phyloP scores from a whole-genome alignment of 78 protist genomes.

The Emiliania huxleyi region DNA sequence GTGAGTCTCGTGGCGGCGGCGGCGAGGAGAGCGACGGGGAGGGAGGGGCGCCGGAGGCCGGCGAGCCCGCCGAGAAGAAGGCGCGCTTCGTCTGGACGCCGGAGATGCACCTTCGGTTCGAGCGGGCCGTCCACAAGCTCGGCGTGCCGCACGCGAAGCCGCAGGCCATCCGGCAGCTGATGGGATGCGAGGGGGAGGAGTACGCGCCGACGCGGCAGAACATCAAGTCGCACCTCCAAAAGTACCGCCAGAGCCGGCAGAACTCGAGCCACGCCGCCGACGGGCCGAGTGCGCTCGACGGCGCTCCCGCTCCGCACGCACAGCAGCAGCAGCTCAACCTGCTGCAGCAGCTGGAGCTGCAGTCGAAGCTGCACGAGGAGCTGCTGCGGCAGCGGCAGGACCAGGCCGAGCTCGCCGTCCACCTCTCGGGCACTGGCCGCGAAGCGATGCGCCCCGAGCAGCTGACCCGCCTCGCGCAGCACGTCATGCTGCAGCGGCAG shows the following conservation, averaged over 20 bases:
- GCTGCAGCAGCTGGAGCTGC: not conserved
- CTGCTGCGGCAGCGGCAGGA: not conserved
- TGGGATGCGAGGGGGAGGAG: not conserved
- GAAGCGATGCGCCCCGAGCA: not conserved
- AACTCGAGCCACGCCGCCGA: not conserved
- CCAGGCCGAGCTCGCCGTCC: not conserved
- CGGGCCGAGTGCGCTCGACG: not conserved
- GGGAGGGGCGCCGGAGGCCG: too few species aligned
- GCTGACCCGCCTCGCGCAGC: not conserved
- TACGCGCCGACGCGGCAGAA: not conserved
- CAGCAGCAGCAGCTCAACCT: not conserved
- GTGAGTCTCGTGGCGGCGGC: too few species aligned
- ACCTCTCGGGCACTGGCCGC: not conserved
- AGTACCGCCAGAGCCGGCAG: not conserved
- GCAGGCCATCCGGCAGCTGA: slow-evolving; percentile 6
- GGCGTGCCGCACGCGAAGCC: not conserved
- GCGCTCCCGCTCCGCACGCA: not conserved
- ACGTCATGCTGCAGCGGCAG: not conserved
- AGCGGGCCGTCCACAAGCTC: not conserved
- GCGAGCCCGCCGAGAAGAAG: not conserved
- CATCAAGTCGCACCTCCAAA: not conserved
- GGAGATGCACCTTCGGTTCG: not conserved
- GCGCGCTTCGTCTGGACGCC: not conserved
- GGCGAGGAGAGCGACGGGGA: too few species aligned
- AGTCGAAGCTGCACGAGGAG: not conserved